Evolutionary conservation across 108 stramenopile genomes (phyloP), one percentile per base, ranked within the genome.

Genomic region (Thalassiosira profunda): DNA sequence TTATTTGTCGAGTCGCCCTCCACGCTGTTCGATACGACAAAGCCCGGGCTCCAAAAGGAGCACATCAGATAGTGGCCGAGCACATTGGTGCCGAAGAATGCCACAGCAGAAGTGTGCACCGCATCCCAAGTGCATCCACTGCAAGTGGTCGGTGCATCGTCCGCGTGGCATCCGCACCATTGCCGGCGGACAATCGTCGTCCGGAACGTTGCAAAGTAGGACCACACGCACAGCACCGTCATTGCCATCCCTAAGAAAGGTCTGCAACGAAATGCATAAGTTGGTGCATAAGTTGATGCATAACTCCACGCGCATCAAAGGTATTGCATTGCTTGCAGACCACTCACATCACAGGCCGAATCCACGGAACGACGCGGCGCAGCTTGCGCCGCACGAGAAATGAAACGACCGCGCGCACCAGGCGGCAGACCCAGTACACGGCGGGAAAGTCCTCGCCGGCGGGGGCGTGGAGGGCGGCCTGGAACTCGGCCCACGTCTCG

Each of bases 401-500:
- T 9, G 62, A 75, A 34, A 17, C 26, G 15, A 51, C 24, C n/a
- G n/a, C n/a, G n/a, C n/a, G n/a, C n/a, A n/a, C n/a, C 8, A 94
- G 60, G 5, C 70, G 79, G 49, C 60, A 73, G 14, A 88, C 54
- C 93, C 93, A 94, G 20, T 72, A 58, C 31, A 82, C 78, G 8
- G 85, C 60, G 70, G 87, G 68, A 66, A 94, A 94, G 11, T 85
- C 77, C 26, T 83, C 59, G 38, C 57, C 21, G 1, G 37, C 41
- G 5, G 82, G 78, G n/a, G 86, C 88, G 44, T 72, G 40, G 18
- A 94, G 49, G 3, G 88, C 89, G 46, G 58, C 46, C 8, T 73
- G 51, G 52, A 94, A 91, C n/a, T 73, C 76, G 31, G 26, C 14
- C 90, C 88, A 91, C 9, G 86, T 87, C 24, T 76, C n/a, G n/a